These are phyloP conservation scores for Podospora fimiseda DNA, from an alignment of 495 filamentous ascomycete genomes.

Conservation along the genomic window DNA sequence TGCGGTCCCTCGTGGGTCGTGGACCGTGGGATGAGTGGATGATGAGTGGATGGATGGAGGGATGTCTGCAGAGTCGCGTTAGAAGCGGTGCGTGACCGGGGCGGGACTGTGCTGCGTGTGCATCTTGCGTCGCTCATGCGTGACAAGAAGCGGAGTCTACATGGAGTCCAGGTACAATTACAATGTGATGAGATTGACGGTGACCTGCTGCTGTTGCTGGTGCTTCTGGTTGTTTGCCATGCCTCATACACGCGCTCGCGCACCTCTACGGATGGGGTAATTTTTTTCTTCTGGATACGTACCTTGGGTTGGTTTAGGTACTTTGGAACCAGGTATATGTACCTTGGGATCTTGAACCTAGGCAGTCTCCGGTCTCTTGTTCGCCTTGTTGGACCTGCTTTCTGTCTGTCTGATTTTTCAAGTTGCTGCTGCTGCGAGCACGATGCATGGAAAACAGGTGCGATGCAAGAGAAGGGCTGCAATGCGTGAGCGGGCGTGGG, in stretches of 20 bases:
- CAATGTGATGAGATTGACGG: conserved; percentile 3
- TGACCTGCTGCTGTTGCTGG: not conserved
- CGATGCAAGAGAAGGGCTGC: conserved; percentile 30
- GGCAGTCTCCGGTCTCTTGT: not conserved
- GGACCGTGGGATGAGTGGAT: not conserved
- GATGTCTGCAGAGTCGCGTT: conserved; percentile 35
- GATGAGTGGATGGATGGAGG: too few species aligned
- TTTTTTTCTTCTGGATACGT: conserved; percentile 2
- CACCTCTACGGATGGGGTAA: not conserved
- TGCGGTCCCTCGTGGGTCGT: conserved; percentile 19
- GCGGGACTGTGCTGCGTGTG: conserved; percentile 4
- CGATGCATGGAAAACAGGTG: conserved; percentile 28
- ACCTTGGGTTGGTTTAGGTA: not conserved
- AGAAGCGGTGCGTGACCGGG: conserved; percentile 20
- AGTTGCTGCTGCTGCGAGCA: conserved; percentile 13
- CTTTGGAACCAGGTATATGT: not conserved
- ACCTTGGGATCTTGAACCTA: not conserved
- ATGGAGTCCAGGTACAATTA: not conserved
- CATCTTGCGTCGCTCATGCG: conserved; percentile 5
- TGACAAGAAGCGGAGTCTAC: conserved; percentile 11
- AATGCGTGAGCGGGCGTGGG: conserved; percentile 28
- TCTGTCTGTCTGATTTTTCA: conserved; percentile 25
- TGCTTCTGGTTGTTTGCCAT: too few species aligned
- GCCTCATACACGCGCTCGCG: too few species aligned
- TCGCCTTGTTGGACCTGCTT: not conserved